A percentile compares a stretch with the other conserved stretches of the same genome.
Evolutionary conservation across 306 rosid genomes (phyloP).

Genomic region (Senna tora): DNA sequence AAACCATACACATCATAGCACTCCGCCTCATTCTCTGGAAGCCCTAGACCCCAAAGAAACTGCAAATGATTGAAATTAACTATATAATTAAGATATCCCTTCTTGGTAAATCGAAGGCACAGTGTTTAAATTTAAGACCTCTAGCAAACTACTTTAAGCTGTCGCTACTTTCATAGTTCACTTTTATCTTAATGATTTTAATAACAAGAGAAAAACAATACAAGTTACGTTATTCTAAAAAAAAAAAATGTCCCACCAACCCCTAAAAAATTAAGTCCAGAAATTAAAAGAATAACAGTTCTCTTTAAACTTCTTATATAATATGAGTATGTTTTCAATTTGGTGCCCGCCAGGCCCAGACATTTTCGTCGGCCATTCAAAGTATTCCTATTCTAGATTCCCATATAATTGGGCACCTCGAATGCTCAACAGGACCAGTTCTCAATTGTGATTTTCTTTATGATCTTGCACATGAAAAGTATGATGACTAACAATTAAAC

Average conservation of each 20-base stretch:
- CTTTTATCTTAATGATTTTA: background rate
- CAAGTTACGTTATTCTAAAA: background rate
- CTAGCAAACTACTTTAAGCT: background rate
- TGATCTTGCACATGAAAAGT: background rate
- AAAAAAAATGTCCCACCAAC: background rate
- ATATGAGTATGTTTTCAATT: background rate
- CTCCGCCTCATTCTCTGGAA: constrained; percentile 67
- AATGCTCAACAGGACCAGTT: background rate
- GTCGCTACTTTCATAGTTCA: background rate
- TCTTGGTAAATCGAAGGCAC: background rate
- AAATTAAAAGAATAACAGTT: background rate
- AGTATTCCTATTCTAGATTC: background rate
- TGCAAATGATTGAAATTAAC: constrained; percentile 42
- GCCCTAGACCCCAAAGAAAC: constrained; percentile 93
- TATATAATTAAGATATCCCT: constrained; percentile 9
- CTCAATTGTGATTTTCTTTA: background rate
- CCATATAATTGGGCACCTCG: background rate
- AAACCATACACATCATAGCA: constrained; percentile 90
- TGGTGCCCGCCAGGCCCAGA: background rate
- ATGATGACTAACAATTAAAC: background rate
- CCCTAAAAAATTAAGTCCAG: background rate
- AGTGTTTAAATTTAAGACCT: background rate
- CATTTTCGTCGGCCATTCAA: background rate
- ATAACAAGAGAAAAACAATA: background rate
- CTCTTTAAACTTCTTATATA: background rate